Base-by-base conservation (phyloP, 2,329 filamentous ascomycete species). In the Exophiala oligosperma region DNA sequence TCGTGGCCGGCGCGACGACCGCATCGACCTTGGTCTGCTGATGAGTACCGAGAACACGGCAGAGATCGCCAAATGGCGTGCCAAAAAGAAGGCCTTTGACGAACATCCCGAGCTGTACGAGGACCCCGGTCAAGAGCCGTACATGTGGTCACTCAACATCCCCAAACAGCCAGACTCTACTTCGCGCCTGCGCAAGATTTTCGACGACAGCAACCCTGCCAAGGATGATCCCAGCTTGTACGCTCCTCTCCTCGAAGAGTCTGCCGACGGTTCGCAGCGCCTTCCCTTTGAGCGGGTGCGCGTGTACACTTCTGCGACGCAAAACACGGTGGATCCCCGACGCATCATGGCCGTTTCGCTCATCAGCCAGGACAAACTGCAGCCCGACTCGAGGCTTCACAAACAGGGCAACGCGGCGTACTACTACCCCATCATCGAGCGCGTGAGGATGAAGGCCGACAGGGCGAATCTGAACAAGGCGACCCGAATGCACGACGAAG, bases 101-200 rank as follows among this genome's bases (percentile, higher is more conserved):
- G 70, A 75, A 8, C 80, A 84, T 51, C 79, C 81, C 1, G 72
- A 71, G 12, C 69, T 77, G 4, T 77, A 80, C 47, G 77, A 80
- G 9, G 77, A 81, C 29, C 81, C 80, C 1, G 78, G 82, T 8
- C 79, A 78, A 9, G 73, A 82, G 38, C 76, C 77, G 3, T 85
- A 77, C 71, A 79, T 85, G 65, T 87, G 84, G 69, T 81, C 86
- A 52, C 79, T 85, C 56, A 85, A 81, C 71, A 71, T 87, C 0
- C 82, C 84, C 0, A 74, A 79, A 32, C 77, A 76, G 56, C 72
- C 71, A 26, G 75, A 77, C 3, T 72, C 75, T 4, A 76, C 80
- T 3, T 73, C 73, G 37, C 77, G 77, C 26, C 78, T 87, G 61
- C 83, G 82, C 64, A 77, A 79, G 53, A 84, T 82, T 66, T 78